Evolutionary conservation across 208 protist genomes (phyloP), one percentile per base, ranked within the genome.

Genomic region (Plasmodiophora brassicae): DNA sequence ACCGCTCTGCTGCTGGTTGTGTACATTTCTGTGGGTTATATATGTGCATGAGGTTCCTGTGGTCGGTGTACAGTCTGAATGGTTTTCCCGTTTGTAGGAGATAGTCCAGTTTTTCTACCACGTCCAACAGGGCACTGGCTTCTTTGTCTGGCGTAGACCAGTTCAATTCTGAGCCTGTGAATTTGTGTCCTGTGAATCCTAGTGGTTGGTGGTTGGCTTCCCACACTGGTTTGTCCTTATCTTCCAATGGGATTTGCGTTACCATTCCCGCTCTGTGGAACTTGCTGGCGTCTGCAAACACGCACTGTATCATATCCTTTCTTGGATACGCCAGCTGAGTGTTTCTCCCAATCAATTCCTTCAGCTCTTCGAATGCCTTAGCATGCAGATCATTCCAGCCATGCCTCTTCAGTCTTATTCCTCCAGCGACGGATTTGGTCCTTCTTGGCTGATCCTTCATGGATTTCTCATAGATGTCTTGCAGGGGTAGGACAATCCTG

Each of bases 131-230:
- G 20, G 65, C 14, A 32, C 32, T 44, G 10, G n/a, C 65, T 32
- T 78, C 65, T 78, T 78, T 78, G 5, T 78, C 65, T 78, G 41
- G 10, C 65, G 65, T 78, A 38, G 65, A n/a, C n/a, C 65, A 78
- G n/a, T 38, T 5, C 14, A 78, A 38, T 32, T 78, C 14, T 44
- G 14, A 38, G 32, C 65, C 65, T 5, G 32, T 78, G n/a, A 78
- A 78, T 8, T 8, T 14, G n/a, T 32, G 14, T 38, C 65, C n/a
- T 14, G 41, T 32, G n/a, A 78, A 36, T 5, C 5, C 65, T 78
- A 78, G 41, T 36, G 65, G 65, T 32, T 78, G 14, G 41, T 78
- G 65, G 32, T 32, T n/a, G 32, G 32, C 32, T 78, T 78, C n/a
- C 5, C 5, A 32, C 10, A 78, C 32, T 78, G 5, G 14, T 32